Evolutionary conservation across 805 yeast species (phyloP).

Genomic region (Yarrowia yakushimensis): DNA sequence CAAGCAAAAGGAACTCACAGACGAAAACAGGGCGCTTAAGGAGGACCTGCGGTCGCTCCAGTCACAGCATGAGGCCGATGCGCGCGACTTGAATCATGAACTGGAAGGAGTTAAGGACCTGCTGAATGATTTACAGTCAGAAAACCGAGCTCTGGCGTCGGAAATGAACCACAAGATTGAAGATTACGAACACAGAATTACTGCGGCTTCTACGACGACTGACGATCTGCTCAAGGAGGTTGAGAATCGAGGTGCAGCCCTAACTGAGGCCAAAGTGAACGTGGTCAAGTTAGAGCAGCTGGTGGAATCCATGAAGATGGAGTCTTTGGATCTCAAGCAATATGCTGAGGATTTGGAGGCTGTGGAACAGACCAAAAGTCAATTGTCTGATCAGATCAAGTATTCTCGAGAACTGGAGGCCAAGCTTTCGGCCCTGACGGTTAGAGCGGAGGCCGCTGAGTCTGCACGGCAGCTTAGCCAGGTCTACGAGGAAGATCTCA

Average conservation of each 20-base stretch:
- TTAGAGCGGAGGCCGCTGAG: conserved; percentile 49
- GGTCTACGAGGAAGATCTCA: conserved; percentile 55
- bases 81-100: background rate
- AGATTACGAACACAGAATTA: conserved; percentile 21
- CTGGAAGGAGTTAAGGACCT: conserved; percentile 3
- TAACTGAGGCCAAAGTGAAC: conserved; percentile 8
- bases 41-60: conserved; percentile 33
- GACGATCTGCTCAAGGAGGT: conserved; percentile 26
- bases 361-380: conserved; percentile 29
- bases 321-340: conserved; percentile 1
- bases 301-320: conserved; percentile 12
- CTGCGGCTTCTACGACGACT: conserved; percentile 2
- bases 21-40: conserved; percentile 33
- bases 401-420: conserved; percentile 49
- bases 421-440: conserved; percentile 51
- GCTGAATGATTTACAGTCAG: background rate
- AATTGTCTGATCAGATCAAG: conserved; percentile 42
- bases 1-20: conserved; percentile 37
- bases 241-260: conserved; percentile 1
- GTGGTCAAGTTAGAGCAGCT: conserved; percentile 28
- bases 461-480: conserved; percentile 48
- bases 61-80: conserved; percentile 27
- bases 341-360: conserved; percentile 26
- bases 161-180: conserved; percentile 18
- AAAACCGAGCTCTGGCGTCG: background rate